Base-by-base conservation (phyloP, 495 filamentous ascomycete genomes). In the Trichoderma virens region DNA sequence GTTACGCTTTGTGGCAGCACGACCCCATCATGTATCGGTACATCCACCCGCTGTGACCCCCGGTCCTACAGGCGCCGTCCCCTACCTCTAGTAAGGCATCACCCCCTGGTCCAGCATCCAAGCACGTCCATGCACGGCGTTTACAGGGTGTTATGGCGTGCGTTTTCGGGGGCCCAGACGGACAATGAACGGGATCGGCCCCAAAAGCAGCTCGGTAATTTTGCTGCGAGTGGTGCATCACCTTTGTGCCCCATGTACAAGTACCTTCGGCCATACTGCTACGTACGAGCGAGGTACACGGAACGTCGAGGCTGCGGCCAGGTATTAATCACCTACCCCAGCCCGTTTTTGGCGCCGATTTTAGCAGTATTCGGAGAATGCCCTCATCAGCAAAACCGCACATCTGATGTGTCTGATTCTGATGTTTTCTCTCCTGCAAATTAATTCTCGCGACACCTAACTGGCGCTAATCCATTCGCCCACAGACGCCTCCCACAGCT, bases 371-470 rank as follows among this genome's bases (percentile, higher is more conserved):
- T 30, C 51, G 51, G 51, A 56, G 51, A 56, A 30, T 31, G 51
- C 23, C 1, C 51, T 56, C 51, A 27, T 27, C 51, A 56, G 23
- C 23, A 56, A 45, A 45, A 18, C 51, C 11, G 51, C 27, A 30
- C 51, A 56, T 56, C 28, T 56, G 51, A 56, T 56, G 51, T 56
- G 51, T 56, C 51, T 56, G 51, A 56, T 56, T 56, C 51, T 56
- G 23, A 30, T 30, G 7, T 30, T 30, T 56, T 56, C 27, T 56
- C 13, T 56, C 23, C 51, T 18, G 41, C 41, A 45, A 45, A 45
- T 45, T 45, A 56, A 56, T 7, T 30, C 14, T 56, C 51, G 51
- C 51, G 51, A 56, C 25, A 11, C 51, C 23, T 23, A 27, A 27
- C 25, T 16, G 51, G 51, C 51, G 51, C 51, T 56, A 56, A 56